Percentiles rank a stretch among this genome's conserved stretches.
phyloP scores from a whole-genome alignment of 208 protist genomes.

The Porcisia hertigi region DNA sequence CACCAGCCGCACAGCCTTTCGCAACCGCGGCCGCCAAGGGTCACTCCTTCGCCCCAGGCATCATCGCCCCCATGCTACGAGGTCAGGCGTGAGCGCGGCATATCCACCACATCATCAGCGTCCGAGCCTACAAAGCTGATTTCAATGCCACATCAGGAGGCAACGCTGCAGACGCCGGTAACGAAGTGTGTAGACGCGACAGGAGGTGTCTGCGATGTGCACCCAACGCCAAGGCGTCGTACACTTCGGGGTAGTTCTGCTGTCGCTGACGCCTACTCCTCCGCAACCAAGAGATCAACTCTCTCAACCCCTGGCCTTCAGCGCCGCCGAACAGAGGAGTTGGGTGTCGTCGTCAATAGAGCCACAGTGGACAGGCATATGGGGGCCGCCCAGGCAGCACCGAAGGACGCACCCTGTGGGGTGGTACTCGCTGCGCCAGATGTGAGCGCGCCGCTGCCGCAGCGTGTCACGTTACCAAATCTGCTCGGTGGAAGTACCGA shows the following conservation, averaged over 20 bases:
- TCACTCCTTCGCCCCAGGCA: neutral
- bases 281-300: neutral
- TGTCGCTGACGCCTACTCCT: neutral
- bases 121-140: neutral
- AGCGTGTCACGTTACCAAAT: neutral
- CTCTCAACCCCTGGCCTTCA: neutral
- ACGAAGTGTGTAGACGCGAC: neutral
- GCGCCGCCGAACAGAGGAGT: neutral
- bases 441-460: neutral
- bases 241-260: conserved; percentile 16
- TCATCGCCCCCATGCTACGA: neutral
- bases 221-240: conserved; percentile 25
- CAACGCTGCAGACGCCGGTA: neutral
- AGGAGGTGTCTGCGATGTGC: neutral
- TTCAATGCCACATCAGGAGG: neutral
- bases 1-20: neutral
- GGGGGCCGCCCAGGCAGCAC: neutral
- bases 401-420: neutral
- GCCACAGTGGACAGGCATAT: neutral
- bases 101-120: neutral
- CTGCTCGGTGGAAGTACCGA: conserved; percentile 12
- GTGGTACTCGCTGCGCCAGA: neutral
- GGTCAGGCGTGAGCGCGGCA: neutral
- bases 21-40: neutral
- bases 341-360: neutral